Percentiles rank a stretch among this genome's conserved stretches.
These are phyloP conservation scores for Penicillium crystallinum DNA, from an alignment of 495 filamentous ascomycete genomes.

Conservation along the genomic window DNA sequence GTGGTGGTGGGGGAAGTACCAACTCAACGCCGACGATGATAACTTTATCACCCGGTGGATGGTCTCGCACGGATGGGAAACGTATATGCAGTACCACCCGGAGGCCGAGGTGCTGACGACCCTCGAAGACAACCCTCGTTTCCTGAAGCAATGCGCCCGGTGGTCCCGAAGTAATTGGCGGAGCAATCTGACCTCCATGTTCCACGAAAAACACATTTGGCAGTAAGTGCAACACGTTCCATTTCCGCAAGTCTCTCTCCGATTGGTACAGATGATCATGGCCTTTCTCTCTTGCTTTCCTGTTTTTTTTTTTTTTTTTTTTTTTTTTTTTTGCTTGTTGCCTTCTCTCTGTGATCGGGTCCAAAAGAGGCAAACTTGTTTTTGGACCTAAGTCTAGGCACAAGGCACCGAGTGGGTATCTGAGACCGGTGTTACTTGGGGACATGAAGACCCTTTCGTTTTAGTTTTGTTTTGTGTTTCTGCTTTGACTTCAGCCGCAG, in stretches of 20 bases:
- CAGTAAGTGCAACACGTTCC: slow-evolving; percentile 47
- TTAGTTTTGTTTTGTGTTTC: background rate
- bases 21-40: slow-evolving; percentile 78
- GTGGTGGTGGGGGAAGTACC: slow-evolving; percentile 62
- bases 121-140: slow-evolving; percentile 66
- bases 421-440: background rate
- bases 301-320: too few species aligned
- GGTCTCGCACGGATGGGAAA: slow-evolving; percentile 69
- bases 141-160: slow-evolving; percentile 70
- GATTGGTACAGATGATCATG: background rate
- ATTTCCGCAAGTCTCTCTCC: slow-evolving; percentile 1
- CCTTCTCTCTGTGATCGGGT: background rate
- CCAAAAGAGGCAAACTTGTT: background rate
- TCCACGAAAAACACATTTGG: slow-evolving; percentile 63
- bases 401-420: background rate
- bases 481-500: background rate
- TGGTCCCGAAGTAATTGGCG: slow-evolving; percentile 82
- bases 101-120: slow-evolving; percentile 73
- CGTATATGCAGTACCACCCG: slow-evolving; percentile 68
- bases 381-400: slow-evolving; percentile 4
- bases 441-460: background rate
- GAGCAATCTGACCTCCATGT: slow-evolving; percentile 73
- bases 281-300: background rate
- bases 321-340: too few species aligned
- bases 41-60: slow-evolving; percentile 81